Evolutionary conservation across 1,284 basidiomycete species (phyloP).

Genomic region (Fistulinella cinereoalba): DNA sequence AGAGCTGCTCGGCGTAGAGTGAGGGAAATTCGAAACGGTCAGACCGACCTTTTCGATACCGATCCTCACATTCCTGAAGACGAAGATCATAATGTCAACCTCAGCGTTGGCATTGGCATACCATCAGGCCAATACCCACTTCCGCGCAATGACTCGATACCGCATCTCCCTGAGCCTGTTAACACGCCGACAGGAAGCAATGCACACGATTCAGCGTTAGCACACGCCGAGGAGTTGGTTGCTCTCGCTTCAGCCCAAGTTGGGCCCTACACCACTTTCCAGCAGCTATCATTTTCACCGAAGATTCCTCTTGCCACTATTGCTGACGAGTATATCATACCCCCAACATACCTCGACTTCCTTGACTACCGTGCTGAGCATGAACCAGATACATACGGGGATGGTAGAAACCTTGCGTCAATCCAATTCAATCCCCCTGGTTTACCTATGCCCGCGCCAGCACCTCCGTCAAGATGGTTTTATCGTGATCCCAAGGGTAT

Average conservation of each 20-base stretch:
- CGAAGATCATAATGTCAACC: slow-evolving; percentile 59
- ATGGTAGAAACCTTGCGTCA: slow-evolving; percentile 49
- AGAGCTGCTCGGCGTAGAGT: slow-evolving; percentile 75
- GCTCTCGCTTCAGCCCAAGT: slow-evolving; percentile 64
- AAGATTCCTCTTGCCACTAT: slow-evolving; percentile 82
- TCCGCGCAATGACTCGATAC: slow-evolving; percentile 25
- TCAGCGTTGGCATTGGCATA: slow-evolving; percentile 60
- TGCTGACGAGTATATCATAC: slow-evolving; percentile 84
- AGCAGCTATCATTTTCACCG: slow-evolving; percentile 79
- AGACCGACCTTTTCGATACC: slow-evolving; percentile 41
- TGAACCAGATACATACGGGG: slow-evolving; percentile 53
- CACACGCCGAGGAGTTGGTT: slow-evolving; percentile 65
- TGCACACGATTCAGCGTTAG: slow-evolving; percentile 29
- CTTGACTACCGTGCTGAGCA: slow-evolving; percentile 61
- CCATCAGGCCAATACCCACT: slow-evolving; percentile 30
- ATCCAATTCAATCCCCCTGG: slow-evolving; percentile 76
- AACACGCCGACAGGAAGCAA: slow-evolving; percentile 24
- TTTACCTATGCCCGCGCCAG: slow-evolving; percentile 63
- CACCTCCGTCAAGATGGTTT: slow-evolving; percentile 69
- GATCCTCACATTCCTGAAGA: slow-evolving; percentile 47
- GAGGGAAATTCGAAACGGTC: slow-evolving; percentile 58
- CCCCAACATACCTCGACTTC: slow-evolving; percentile 79
- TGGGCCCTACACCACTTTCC: slow-evolving; percentile 85
- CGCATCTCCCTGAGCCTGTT: slow-evolving; percentile 24
- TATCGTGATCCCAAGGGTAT: slow-evolving; percentile 77